Percentiles rank a stretch among this genome's conserved stretches.
These are phyloP conservation scores for Vickermania ingenoplastis DNA, from an alignment of 208 protist genomes.

Conservation along the genomic window DNA sequence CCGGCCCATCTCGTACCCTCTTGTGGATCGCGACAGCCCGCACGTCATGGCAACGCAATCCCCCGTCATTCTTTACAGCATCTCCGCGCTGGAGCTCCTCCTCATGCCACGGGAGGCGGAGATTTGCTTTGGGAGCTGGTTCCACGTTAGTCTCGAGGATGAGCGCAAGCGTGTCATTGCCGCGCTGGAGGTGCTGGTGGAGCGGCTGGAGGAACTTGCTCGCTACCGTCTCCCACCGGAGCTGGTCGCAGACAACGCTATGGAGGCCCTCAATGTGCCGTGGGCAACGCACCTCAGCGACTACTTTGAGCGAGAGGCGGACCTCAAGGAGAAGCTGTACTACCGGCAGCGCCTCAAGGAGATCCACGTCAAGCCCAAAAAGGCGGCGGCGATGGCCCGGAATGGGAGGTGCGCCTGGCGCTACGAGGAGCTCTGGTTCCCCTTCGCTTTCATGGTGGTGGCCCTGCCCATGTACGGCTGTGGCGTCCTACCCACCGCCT, in stretches of 20 bases:
- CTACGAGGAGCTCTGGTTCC: slow-evolving; percentile 29
- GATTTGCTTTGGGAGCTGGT: slow-evolving; percentile 51
- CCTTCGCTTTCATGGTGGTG: slow-evolving; percentile 44
- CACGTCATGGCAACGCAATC: slow-evolving; percentile 12
- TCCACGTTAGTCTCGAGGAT: slow-evolving; percentile 50
- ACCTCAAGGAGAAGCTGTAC: slow-evolving; percentile 10
- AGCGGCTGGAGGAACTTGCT: neutral
- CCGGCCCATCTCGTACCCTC: slow-evolving; percentile 13
- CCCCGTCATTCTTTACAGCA: slow-evolving; percentile 44
- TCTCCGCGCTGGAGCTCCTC: slow-evolving; percentile 40
- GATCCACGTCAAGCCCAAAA: neutral
- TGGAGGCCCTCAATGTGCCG: neutral
- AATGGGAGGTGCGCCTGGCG: no score
- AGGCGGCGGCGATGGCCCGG: neutral
- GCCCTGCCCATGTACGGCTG: slow-evolving; percentile 58
- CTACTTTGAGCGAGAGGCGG: neutral
- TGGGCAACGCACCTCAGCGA: neutral
- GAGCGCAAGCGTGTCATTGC: slow-evolving; percentile 38
- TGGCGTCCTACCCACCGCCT: slow-evolving; percentile 31
- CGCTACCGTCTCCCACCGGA: neutral
- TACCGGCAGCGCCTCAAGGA: neutral
- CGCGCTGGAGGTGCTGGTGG: slow-evolving; percentile 18
- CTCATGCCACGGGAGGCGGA: slow-evolving; percentile 40
- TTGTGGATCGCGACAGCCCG: slow-evolving; percentile 20
- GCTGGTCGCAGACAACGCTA: neutral